Percentiles rank a stretch among this genome's conserved stretches.
Evolutionary conservation across 2,329 filamentous ascomycete species (phyloP).

Genomic region (Fusarium newnesense): DNA sequence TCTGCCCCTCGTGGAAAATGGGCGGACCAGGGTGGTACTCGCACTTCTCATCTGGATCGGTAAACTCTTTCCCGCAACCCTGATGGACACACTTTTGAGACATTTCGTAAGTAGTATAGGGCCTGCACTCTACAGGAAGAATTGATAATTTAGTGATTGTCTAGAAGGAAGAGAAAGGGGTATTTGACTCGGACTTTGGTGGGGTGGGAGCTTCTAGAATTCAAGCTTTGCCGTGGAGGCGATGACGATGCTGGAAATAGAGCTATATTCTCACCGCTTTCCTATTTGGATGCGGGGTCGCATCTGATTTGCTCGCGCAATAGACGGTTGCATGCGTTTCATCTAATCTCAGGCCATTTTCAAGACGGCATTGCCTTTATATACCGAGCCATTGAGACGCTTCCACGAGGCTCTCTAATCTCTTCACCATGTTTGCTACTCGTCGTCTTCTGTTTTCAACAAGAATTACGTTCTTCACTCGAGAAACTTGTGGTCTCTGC

Average conservation of each 20-base stretch:
- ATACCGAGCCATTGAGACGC: neutral
- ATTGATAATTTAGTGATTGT: constrained; percentile 9
- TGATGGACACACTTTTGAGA: constrained; percentile 94
- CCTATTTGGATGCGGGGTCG: constrained; percentile 48
- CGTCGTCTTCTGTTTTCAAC: constrained; percentile 62
- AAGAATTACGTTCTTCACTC: constrained; percentile 80
- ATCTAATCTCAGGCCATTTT: constrained; percentile 28
- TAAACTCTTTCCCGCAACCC: constrained; percentile 90
- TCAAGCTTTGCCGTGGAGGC: constrained; percentile 27
- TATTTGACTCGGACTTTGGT: constrained; percentile 33
- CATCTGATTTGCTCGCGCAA: constrained; percentile 5
- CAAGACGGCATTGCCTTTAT: neutral
- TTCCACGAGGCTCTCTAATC: neutral
- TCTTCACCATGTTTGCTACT: constrained; percentile 61
- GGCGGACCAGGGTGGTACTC: constrained; percentile 93
- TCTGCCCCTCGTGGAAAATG: constrained; percentile 97
- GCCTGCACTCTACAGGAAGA: neutral
- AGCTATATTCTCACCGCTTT: constrained; percentile 49
- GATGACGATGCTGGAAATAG: constrained; percentile 42
- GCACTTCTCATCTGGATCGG: constrained; percentile 84
- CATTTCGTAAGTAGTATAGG: constrained; percentile 57
- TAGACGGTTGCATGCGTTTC: constrained; percentile 11
- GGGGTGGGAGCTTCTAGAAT: constrained; percentile 57
- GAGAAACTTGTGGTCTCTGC: constrained; percentile 77
- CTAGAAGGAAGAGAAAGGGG: neutral